Conservation (phyloP, 306 rosid genomes). For the Acacia acuminata region DNA sequence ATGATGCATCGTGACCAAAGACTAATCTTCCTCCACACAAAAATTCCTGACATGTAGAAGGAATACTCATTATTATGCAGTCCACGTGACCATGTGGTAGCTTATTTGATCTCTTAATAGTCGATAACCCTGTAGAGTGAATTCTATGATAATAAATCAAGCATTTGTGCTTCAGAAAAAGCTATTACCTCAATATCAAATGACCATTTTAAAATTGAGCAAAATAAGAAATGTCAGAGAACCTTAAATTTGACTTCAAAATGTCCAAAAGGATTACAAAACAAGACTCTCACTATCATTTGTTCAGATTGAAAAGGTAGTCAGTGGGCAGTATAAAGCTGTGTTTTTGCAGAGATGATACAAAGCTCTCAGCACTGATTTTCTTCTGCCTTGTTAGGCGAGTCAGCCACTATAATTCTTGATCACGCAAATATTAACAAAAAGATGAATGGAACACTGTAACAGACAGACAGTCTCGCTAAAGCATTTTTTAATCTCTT, state of each 20-base stretch:
- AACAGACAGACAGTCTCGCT: not conserved
- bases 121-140: not conserved
- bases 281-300: not conserved
- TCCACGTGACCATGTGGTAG: not conserved
- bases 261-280: not conserved
- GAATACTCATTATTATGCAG: not conserved
- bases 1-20: constrained; percentile 77
- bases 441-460: not conserved
- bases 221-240: not conserved
- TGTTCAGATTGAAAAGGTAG: not conserved
- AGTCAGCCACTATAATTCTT: too few species aligned
- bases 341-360: not conserved
- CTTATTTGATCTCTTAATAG: not conserved
- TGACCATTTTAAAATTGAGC: not conserved
- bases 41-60: constrained; percentile 66
- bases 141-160: not conserved
- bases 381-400: not conserved
- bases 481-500: not conserved
- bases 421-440: not conserved
- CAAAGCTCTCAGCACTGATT: not conserved
- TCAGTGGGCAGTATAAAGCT: not conserved
- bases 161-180: too few species aligned
- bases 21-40: constrained; percentile 81
- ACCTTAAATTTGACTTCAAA: not conserved
- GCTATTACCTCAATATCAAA: too few species aligned